Base-by-base conservation (phyloP, 495 filamentous ascomycete species). In the Penicillium macrosclerotiorum region DNA sequence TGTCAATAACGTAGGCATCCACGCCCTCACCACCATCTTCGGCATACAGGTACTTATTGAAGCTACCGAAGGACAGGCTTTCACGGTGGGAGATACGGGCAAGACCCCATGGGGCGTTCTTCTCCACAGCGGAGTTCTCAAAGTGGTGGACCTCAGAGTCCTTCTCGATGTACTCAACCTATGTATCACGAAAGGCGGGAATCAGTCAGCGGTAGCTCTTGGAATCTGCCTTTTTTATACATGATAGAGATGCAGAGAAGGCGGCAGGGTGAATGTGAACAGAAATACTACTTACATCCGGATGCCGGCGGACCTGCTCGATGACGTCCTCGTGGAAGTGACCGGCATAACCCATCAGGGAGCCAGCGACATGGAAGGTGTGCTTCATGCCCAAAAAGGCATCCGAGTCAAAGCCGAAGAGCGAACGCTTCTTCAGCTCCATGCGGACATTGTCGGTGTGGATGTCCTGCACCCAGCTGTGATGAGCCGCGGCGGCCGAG, bases 1-100 rank as follows among this genome's bases (percentile, higher is more conserved):
- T 99, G 70, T 99, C 94, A 65, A 99, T 95, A 45, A 97, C 87
- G 65, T 99, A 99, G 48, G 90, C 94, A 75, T 99, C 94, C 61
- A 99, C 93, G 69, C 94, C 94, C 74, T 96, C 91, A 63, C 94
- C 94, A 62, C 89, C 91, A 32, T 94, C 85, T 32, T 80, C 82
- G 20, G 91, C 80, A 63, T 92, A 97, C 11, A 96, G 78, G 72
- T 97, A 99, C 74, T 97, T 97, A 79, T 95, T 96, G 79, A 92
- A 97, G 65, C 81, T 89, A 51, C 86, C 85, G 67, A 96, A 96
- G 60, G 77, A 79, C 49, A 99, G 81, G 55, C 76, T 71, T 49
- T 94, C 78, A 42, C 95, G 87, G 73, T 97, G 92, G 16, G 94
- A 99, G 71, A 99, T 88, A 81, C 94, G 87, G 37, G 94, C 94